Evolutionary conservation across 1,284 basidiomycete genomes (phyloP).

Genomic region (Rhodotorula sp.): DNA sequence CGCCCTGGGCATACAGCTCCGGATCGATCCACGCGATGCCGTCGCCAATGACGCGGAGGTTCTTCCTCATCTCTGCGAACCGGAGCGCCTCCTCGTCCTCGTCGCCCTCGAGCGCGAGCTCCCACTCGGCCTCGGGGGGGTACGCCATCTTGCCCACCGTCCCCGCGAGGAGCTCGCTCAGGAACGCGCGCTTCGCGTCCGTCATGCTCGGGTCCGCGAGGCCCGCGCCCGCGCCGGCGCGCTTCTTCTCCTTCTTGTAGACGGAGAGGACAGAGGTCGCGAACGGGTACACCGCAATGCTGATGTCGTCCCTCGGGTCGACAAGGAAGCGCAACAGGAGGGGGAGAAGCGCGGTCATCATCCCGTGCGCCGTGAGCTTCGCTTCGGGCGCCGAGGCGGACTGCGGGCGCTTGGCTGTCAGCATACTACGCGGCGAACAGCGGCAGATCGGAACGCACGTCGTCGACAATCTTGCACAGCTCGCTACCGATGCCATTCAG

Average conservation of each 20-base stretch:
- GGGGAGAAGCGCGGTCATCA: constrained; percentile 73
- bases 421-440: neutral
- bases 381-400: constrained; percentile 65
- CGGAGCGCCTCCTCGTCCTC: constrained; percentile 77
- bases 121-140: constrained; percentile 77
- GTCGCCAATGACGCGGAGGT: constrained; percentile 78
- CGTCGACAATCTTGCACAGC: constrained; percentile 74
- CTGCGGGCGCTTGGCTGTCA: constrained; percentile 50
- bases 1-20: constrained; percentile 71
- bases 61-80: constrained; percentile 86
- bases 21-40: constrained; percentile 78
- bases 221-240: constrained; percentile 60
- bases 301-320: constrained; percentile 84
- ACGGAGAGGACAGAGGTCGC: constrained; percentile 71
- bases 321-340: constrained; percentile 85
- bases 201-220: constrained; percentile 57
- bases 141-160: constrained; percentile 72
- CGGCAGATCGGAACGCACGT: constrained; percentile 59
- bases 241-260: constrained; percentile 75
- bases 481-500: constrained; percentile 83
- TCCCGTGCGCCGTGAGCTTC: constrained; percentile 66
- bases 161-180: constrained; percentile 75
- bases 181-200: constrained; percentile 72
- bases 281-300: constrained; percentile 75
- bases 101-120: constrained; percentile 62